A percentile compares a stretch with the other conserved stretches of the same genome.
Evolutionary conservation across 192 early-diverging fungal species (phyloP).

Genomic region (Coemansia sp.): DNA sequence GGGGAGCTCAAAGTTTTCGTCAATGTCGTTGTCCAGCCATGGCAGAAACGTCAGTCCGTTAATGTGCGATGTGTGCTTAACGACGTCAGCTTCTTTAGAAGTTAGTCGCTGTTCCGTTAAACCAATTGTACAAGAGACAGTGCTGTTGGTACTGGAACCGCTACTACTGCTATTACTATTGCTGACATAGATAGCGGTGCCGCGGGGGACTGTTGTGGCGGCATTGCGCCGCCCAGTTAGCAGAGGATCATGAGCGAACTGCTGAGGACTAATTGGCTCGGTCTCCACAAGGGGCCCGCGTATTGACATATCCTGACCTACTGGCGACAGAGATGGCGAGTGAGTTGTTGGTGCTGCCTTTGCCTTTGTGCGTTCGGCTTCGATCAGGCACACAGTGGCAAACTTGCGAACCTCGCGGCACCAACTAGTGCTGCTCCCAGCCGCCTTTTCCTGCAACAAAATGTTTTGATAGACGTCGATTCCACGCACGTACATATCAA

Average conservation of each 20-base stretch:
- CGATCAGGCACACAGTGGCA: constrained; percentile 19
- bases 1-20: constrained; percentile 59
- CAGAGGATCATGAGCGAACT: not conserved
- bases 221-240: not conserved
- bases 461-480: constrained; percentile 39
- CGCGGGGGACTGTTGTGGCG: not conserved
- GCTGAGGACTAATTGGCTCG: not conserved
- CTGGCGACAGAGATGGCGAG: not conserved
- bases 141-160: constrained; percentile 2
- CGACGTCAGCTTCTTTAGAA: constrained; percentile 59
- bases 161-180: not conserved
- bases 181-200: not conserved
- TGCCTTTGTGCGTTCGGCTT: constrained; percentile 32
- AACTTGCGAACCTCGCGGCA: constrained; percentile 35
- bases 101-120: constrained; percentile 22
- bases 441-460: constrained; percentile 16
- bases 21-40: constrained; percentile 66
- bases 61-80: constrained; percentile 67
- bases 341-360: not conserved
- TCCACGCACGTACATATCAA: constrained; percentile 24
- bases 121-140: not conserved
- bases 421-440: constrained; percentile 6
- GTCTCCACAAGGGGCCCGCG: not conserved
- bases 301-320: not conserved
- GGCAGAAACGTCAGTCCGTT: constrained; percentile 74